Base-by-base conservation (phyloP, 148 eudicot genomes). In the Rhododendron molle region DNA sequence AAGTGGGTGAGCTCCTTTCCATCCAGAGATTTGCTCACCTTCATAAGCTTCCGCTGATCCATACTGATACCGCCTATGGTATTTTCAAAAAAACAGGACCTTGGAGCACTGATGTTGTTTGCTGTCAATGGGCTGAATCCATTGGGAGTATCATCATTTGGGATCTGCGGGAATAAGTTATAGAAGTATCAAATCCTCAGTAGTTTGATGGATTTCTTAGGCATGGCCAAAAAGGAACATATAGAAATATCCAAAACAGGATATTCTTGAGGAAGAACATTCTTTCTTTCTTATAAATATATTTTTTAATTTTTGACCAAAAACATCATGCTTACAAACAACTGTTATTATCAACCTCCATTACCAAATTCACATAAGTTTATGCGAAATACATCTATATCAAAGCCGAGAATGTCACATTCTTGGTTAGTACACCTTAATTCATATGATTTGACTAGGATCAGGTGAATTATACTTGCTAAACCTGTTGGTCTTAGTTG, bases 11-110 rank as follows among this genome's bases (percentile, higher is more conserved):
- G 86, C 30, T 89, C 89, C 52, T 87, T 88, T 32, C 78, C 79
- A 74, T 92, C 88, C 69, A 86, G 52, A 77, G 85, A 56, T 72
- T 88, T 90, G 77, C 92, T 90, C 88, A 91, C 82, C 85, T 87
- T 90, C 80, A 90, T 86, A 40, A 91, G 91, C 85, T 86, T 90
- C 87, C 92, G 89, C 30, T 88, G 87, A 76, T 84, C 87, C 86
- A 90, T 79, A 52, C 85, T 54, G 62, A 89, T 87, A 20, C 87
- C 87, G 28, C 90, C 88, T 80, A 82, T 79, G 56, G 86, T 60
- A 88, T 85, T 92, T 52, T 38, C 86, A 67, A 88, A 84, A 34
- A 82, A 86, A 28, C 88, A 83, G 81, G 86, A 89, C 67, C 83
- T 91, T 11, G 83, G 83, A 73, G 88, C 91, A 65, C 82, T 38